These are phyloP conservation scores for Sphagnurus paluster DNA, from an alignment of 1,284 basidiomycete genomes.

Conservation along the genomic window DNA sequence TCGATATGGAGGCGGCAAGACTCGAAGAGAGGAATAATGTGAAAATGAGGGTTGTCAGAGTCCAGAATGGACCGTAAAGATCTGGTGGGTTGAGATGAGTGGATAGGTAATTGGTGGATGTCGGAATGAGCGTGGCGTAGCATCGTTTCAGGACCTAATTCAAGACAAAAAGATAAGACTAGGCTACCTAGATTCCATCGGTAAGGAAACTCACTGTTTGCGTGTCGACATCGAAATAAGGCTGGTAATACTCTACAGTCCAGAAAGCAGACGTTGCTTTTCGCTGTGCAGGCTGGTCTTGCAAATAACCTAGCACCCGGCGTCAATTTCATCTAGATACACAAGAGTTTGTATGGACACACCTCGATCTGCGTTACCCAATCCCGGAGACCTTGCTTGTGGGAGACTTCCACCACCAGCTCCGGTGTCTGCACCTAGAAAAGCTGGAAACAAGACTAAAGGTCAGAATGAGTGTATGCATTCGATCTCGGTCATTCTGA, in stretches of 20 bases:
- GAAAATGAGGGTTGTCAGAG: constrained; percentile 89
- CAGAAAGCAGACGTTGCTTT: constrained; percentile 61
- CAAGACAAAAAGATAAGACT: no score
- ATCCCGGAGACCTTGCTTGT: constrained; percentile 35
- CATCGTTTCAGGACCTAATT: constrained; percentile 67
- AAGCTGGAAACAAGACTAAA: constrained; percentile 38
- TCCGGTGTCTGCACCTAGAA: constrained; percentile 44
- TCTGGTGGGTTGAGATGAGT: constrained; percentile 68
- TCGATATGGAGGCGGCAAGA: constrained; percentile 79
- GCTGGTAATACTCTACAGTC: constrained; percentile 78
- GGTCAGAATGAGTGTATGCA: background rate
- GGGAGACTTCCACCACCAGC: constrained; percentile 21
- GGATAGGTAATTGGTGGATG: constrained; percentile 55
- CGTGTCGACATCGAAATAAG: constrained; percentile 82
- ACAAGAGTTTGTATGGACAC: constrained; percentile 16
- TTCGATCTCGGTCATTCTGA: constrained; percentile 17
- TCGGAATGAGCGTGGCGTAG: constrained; percentile 70
- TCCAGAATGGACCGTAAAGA: constrained; percentile 94
- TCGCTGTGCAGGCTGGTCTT: constrained; percentile 42
- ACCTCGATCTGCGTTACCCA: constrained; percentile 55
- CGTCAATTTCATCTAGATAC: constrained; percentile 1
- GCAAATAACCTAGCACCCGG: constrained; percentile 47
- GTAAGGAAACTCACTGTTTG: constrained; percentile 48
- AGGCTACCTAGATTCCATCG: no score
- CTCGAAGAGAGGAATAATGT: constrained; percentile 90